Evolutionary conservation across 2,329 filamentous ascomycete genomes (phyloP).

Genomic region (Didymella keratinophila): DNA sequence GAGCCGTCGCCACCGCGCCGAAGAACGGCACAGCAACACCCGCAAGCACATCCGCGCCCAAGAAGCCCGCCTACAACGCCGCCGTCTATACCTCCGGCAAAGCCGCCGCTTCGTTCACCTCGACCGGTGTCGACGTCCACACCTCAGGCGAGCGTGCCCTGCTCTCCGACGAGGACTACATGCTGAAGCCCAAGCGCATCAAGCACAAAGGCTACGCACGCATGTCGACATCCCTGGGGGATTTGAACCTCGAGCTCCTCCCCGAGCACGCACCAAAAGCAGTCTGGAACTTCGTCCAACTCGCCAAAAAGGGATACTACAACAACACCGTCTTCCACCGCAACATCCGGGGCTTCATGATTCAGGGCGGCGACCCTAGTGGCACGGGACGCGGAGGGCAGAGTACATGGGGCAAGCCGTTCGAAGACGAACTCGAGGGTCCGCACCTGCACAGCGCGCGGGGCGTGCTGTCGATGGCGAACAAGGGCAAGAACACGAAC

Average conservation of each 20-base stretch:
- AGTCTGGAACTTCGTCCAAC: constrained; percentile 94
- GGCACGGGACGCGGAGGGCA: constrained; percentile 90
- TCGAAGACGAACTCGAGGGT: constrained; percentile 91
- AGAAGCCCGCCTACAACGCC: constrained; percentile 71
- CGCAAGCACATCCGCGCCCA: constrained; percentile 43
- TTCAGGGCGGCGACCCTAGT: constrained; percentile 93
- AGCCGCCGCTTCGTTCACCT: constrained; percentile 93
- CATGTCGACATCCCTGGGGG: constrained; percentile 84
- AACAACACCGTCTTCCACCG: constrained; percentile 84
- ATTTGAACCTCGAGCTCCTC: constrained; percentile 86
- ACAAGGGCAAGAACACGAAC: constrained; percentile 98
- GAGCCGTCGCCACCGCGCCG: constrained; percentile 29
- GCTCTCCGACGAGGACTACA: constrained; percentile 93
- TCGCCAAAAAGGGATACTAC: constrained; percentile 92
- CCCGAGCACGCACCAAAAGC: constrained; percentile 91
- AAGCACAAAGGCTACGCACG: constrained; percentile 91
- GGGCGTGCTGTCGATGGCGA: constrained; percentile 91
- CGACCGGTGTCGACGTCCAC: constrained; percentile 89
- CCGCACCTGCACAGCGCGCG: constrained; percentile 82
- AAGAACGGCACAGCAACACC: constrained; percentile 32
- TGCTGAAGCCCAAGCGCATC: constrained; percentile 88
- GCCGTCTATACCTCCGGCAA: constrained; percentile 89
- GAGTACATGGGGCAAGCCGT: constrained; percentile 93
- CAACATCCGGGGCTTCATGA: constrained; percentile 96
- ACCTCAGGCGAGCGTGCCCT: constrained; percentile 87